Evolutionary conservation across 495 filamentous ascomycete genomes (phyloP), one percentile per base, ranked within the genome.

Genomic region (Beverwykella pulmonaria): DNA sequence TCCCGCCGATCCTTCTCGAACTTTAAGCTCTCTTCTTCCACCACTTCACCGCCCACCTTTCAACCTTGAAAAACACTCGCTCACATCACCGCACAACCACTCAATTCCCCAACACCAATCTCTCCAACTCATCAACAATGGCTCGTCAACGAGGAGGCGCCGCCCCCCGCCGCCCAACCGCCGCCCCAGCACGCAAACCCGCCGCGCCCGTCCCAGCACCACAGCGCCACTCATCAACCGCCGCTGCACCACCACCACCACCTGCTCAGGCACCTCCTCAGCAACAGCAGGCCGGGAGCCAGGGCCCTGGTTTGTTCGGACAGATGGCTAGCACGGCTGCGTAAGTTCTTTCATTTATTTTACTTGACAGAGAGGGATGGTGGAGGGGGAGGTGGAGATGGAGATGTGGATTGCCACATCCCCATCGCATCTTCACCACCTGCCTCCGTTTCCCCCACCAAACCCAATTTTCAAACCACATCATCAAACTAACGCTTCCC

Each of bases 271-370:
- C 58, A 4, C 58, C 68, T 8, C 60, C 52, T n/a, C 53, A 49
- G 26, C 62, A 68, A 17, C 69, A 44, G 6, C 61, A 69, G n/a
- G 61, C 71, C 17, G 69, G 73, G 22, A 63, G 63, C 32, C 70
- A 73, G 39, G 74, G 79, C 25, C 70, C 76, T 0, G 78, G 79
- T 20, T 65, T 81, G 17, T 79, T 81, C 48, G 79, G 77, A 20
- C 75, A 78, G 63, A 81, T 81, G 79, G 79, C 79, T 44, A 73
- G 69, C 48, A 81, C 79, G 12, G 79, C 79, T 63, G 79, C 79
- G 79, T 81, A 77, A 73, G 79, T 61, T 44, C 15, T n/a, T 3
- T 44, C 39, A 15, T 20, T 50, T 53, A 53, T 22, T 58, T 48
- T 49, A 32, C 23, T 17, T 1, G 20, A 1, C 23, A 20, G 58